Evolutionary conservation across 1,284 basidiomycete species (phyloP).

Genomic region (Malassezia restricta): DNA sequence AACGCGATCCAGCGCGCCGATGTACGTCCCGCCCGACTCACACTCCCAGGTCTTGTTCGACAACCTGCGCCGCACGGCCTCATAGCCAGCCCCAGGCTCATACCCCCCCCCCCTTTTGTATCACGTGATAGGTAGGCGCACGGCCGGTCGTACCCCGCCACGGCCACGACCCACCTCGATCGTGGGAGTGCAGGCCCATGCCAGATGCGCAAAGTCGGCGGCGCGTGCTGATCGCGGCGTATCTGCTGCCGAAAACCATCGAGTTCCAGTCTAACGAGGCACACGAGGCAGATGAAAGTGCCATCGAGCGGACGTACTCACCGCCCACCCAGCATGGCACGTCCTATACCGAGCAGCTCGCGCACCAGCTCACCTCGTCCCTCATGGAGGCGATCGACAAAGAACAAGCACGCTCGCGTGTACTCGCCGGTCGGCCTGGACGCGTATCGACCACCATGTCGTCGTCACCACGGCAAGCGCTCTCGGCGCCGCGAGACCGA

Average conservation of each 20-base stretch:
- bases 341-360: conserved; percentile 19
- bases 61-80: background rate
- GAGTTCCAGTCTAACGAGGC: conserved; percentile 23
- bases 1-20: conserved; percentile 32
- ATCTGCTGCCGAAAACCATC: conserved; percentile 36
- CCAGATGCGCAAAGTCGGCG: background rate
- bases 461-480: conserved; percentile 17
- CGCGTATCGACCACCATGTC: conserved; percentile 4
- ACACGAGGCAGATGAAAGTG: conserved; percentile 5
- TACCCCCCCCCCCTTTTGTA: background rate
- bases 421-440: background rate
- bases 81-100: background rate
- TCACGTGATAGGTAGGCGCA: too few relatives aligned
- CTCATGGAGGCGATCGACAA: conserved; percentile 22
- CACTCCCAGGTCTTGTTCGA: conserved; percentile 1
- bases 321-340: conserved; percentile 18
- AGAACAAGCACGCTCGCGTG: background rate
- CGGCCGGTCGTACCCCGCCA: too few relatives aligned
- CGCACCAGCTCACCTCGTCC: conserved; percentile 25
- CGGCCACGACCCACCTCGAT: too few relatives aligned
- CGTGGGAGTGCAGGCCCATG: too few relatives aligned
- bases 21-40: conserved; percentile 2
- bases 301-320: conserved; percentile 3
- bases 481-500: conserved; percentile 22
- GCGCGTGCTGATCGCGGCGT: conserved; percentile 40